Conservation (phyloP, 1,284 basidiomycete species). For the Boletellus deceptivus region DNA sequence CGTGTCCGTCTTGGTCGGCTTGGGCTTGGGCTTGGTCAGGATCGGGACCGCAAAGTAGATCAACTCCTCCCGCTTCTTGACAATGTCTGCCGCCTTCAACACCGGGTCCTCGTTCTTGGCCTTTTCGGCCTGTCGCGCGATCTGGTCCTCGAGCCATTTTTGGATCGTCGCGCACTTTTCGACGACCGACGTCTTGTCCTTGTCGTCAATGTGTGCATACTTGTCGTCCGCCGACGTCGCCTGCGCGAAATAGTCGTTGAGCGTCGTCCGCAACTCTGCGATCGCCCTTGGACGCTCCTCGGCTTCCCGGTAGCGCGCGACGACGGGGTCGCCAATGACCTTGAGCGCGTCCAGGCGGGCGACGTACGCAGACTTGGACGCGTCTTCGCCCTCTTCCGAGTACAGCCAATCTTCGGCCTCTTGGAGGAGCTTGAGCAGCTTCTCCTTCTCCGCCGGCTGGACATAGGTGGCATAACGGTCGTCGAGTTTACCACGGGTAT, state of each 20-base stretch:
- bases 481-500: slow-evolving; percentile 88
- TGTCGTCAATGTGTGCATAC: slow-evolving; percentile 83
- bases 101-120: slow-evolving; percentile 86
- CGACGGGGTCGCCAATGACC: slow-evolving; percentile 80
- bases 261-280: slow-evolving; percentile 75
- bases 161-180: slow-evolving; percentile 80
- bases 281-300: slow-evolving; percentile 77
- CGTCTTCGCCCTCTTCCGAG: slow-evolving; percentile 92
- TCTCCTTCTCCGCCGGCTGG: slow-evolving; percentile 71
- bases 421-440: slow-evolving; percentile 65
- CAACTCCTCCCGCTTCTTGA: slow-evolving; percentile 87
- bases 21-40: slow-evolving; percentile 86
- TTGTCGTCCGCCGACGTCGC: slow-evolving; percentile 82
- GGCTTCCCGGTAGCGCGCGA: slow-evolving; percentile 74
- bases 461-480: slow-evolving; percentile 78
- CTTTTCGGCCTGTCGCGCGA: slow-evolving; percentile 79
- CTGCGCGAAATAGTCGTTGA: slow-evolving; percentile 80
- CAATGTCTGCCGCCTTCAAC: slow-evolving; percentile 75
- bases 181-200: slow-evolving; percentile 81
- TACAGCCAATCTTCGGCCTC: slow-evolving; percentile 95
- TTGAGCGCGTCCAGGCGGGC: slow-evolving; percentile 77
- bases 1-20: slow-evolving; percentile 58
- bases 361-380: slow-evolving; percentile 88
- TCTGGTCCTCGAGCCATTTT: slow-evolving; percentile 93
- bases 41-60: slow-evolving; percentile 83